Conservation (phyloP, 768 basidiomycete genomes). For the Calocybe gangraenosa region DNA sequence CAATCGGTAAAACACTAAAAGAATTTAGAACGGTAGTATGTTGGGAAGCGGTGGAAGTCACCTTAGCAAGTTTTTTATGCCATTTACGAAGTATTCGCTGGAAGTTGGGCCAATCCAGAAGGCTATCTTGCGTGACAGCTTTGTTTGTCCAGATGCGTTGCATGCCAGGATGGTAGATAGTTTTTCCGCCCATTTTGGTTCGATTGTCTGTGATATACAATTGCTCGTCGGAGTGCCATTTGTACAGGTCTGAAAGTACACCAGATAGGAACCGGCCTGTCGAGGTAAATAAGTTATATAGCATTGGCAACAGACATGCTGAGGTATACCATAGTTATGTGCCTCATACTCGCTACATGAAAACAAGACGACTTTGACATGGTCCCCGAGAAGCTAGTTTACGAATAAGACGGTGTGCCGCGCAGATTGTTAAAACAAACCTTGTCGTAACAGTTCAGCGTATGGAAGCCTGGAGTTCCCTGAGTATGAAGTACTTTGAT, state of each 20-base stretch:
- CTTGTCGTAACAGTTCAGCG: constrained; percentile 80
- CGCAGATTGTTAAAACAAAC: constrained; percentile 29
- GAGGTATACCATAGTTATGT: constrained; percentile 76
- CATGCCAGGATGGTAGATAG: constrained; percentile 65
- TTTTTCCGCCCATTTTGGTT: constrained; percentile 57
- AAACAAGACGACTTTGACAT: constrained; percentile 81
- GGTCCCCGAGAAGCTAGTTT: constrained; percentile 76
- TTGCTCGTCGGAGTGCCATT: constrained; percentile 77
- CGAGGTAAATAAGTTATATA: constrained; percentile 3
- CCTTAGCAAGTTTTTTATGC: constrained; percentile 73
- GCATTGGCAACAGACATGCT: neutral
- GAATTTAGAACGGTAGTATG: neutral
- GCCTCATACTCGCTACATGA: constrained; percentile 97
- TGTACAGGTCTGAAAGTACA: constrained; percentile 70
- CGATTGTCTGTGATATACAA: constrained; percentile 71
- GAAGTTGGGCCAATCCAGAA: constrained; percentile 70
- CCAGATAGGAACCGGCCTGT: constrained; percentile 84
- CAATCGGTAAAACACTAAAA: constrained; percentile 72
- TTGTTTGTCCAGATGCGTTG: constrained; percentile 48
- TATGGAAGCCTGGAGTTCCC: constrained; percentile 88
- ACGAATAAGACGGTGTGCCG: constrained; percentile 1
- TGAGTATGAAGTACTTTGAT: constrained; percentile 83
- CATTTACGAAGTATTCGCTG: constrained; percentile 75
- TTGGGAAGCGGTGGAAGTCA: constrained; percentile 23
- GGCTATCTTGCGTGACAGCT: constrained; percentile 39